Evolutionary conservation across 2,329 filamentous ascomycete genomes (phyloP).

Genomic region (Ascochyta koolunga): DNA sequence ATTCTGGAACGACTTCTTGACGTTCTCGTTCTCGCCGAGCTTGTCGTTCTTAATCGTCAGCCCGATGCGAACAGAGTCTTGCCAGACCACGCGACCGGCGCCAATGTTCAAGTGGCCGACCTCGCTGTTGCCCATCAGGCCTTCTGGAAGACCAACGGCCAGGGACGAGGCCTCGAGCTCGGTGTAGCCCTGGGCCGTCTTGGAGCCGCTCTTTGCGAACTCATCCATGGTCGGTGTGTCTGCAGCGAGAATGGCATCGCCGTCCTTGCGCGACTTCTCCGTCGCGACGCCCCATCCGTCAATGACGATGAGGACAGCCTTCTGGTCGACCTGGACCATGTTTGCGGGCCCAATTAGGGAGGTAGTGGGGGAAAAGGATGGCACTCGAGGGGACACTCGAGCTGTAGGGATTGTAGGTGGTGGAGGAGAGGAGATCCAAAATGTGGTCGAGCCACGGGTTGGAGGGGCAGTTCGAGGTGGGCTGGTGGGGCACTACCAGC

Average conservation of each 20-base stretch:
- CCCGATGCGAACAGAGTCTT: conserved; percentile 93
- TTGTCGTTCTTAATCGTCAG: conserved; percentile 86
- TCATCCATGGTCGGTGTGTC: conserved; percentile 94
- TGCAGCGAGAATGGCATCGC: conserved; percentile 93
- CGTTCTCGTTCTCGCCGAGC: conserved; percentile 75
- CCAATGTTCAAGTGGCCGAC: conserved; percentile 99
- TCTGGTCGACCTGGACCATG: conserved; percentile 73
- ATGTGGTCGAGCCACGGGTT: conserved; percentile 19
- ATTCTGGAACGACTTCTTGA: conserved; percentile 76
- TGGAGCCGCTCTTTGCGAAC: conserved; percentile 70
- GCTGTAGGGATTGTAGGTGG: conserved; percentile 1
- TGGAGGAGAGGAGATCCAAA: conserved; percentile 3
- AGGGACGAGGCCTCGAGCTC: conserved; percentile 95
- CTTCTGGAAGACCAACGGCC: conserved; percentile 93
- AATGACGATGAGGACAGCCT: conserved; percentile 86
- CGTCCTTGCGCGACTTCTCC: conserved; percentile 79
- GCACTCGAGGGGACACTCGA: conserved; percentile 7
- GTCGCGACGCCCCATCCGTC: conserved; percentile 95
- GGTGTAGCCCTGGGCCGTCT: conserved; percentile 82
- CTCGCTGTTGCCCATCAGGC: conserved; percentile 98
- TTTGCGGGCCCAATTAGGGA: conserved; percentile 40
- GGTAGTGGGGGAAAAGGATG: background rate
- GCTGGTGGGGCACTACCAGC: conserved; percentile 27
- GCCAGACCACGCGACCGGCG: conserved; percentile 96
- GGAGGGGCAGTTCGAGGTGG: conserved; percentile 37